Base-by-base conservation (phyloP, 768 basidiomycete species). In the Pholiota molesta region DNA sequence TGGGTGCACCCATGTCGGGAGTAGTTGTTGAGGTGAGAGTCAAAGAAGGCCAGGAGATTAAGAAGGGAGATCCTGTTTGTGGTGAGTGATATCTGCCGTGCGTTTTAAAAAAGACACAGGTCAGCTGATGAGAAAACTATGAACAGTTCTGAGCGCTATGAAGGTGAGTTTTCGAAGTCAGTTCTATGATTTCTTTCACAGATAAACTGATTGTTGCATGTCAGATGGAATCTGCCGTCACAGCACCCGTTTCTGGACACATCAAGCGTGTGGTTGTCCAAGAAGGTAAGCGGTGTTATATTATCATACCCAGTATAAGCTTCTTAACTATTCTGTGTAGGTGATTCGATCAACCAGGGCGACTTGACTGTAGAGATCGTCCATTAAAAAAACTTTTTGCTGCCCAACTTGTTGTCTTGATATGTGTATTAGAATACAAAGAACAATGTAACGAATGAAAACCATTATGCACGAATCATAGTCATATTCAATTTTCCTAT, bases 1-100 rank as follows among this genome's bases (percentile, higher is more conserved):
- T 99, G 64, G 97, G 96, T 58, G 94, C 95, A 54, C 94, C 95
- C 3, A 97, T 97, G 95, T 94, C 94, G 60, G 97, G 96, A 75
- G 97, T 99, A 54, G 95, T 99, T 58, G 92, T 99, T 17, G 97
- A 99, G 75, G 95, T 99, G 52, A 84, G 97, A 70, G 96, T 98
- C 62, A 97, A 97, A 79, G 97, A 99, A 76, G 95, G 95, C 23
- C 91, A 96, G 61, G 94, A 97, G 72, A 95, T 99, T 76, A 96
- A 91, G 87, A 97, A 95, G 78, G 97, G 97, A 55, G 97, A 99
- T 79, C 95, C 97, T 61, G 80, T 98, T 65, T 92, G 92, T 76
- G 88, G 91, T 92, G 75, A 77, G 89, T 86, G 45, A 59, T 62
- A 58, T 65, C 63, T 35, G 52, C 58, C 49, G 31, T 39, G 35